Evolutionary conservation across 2,329 filamentous ascomycete genomes (phyloP).

Genomic region (Chalara sp.): DNA sequence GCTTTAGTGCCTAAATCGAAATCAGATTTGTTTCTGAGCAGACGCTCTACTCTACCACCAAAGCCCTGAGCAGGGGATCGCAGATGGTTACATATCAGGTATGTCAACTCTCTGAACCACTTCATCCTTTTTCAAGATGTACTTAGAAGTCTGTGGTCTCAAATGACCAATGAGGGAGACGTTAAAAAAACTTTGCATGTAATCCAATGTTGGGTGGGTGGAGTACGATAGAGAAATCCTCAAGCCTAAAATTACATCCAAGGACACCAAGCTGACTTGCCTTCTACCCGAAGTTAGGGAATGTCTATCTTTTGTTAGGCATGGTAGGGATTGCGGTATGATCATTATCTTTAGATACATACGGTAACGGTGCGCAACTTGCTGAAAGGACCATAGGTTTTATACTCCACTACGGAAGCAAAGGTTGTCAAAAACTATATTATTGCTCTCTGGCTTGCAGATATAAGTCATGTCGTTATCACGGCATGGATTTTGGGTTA

Average conservation of each 20-base stretch:
- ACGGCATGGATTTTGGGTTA: constrained; percentile 53
- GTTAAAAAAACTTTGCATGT: too few species aligned
- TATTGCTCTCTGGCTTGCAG: constrained; percentile 55
- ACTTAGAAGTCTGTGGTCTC: too few species aligned
- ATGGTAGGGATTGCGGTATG: constrained; percentile 50
- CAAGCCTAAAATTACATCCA: too few species aligned
- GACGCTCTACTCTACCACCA: constrained; percentile 34
- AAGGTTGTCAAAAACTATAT: constrained; percentile 63
- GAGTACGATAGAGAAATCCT: too few species aligned
- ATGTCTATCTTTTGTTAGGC: constrained; percentile 60
- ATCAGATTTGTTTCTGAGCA: constrained; percentile 56
- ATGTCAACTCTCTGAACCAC: too few species aligned
- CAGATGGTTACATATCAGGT: constrained; percentile 18
- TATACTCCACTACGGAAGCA: constrained; percentile 57
- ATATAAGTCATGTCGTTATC: constrained; percentile 60
- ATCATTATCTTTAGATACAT: too few species aligned
- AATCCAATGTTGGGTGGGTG: too few species aligned
- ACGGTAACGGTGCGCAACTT: too few species aligned
- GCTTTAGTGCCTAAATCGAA: too few species aligned
- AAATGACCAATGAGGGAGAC: too few species aligned
- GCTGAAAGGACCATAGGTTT: constrained; percentile 26
- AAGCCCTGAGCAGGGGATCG: constrained; percentile 30
- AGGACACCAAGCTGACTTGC: too few species aligned
- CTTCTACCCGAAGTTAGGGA: constrained; percentile 40
- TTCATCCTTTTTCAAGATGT: too few species aligned